These are phyloP conservation scores for Parsonsia alboflavescens DNA, from an alignment of 257 asterid genomes.

Conservation along the genomic window DNA sequence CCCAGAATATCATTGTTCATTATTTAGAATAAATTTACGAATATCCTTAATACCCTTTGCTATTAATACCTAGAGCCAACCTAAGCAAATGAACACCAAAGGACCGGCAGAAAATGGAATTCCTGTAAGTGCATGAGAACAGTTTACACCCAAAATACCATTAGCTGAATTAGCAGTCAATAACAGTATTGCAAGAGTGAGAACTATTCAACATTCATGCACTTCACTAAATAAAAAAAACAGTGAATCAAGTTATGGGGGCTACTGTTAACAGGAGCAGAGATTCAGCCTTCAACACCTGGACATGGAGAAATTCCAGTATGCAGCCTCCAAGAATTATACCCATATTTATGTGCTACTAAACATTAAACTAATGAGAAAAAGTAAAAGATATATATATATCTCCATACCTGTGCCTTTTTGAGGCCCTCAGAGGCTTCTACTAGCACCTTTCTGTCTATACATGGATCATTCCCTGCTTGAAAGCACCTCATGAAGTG, in stretches of 20 bases:
- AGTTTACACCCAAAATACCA: not conserved
- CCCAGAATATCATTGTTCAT: not conserved
- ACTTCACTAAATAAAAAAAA: not conserved
- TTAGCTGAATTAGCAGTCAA: not conserved
- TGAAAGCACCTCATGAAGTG: slow-evolving; percentile 80
- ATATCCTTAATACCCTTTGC: not conserved
- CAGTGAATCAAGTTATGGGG: not conserved
- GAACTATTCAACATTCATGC: not conserved
- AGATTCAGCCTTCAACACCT: not conserved
- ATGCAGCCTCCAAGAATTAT: not conserved
- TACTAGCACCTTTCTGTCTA: slow-evolving; percentile 61
- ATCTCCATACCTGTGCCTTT: slow-evolving; percentile 56
- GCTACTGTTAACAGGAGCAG: not conserved
- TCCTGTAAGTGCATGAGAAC: not conserved
- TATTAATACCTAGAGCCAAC: not conserved
- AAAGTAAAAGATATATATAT: not conserved
- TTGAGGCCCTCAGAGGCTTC: slow-evolving; percentile 96
- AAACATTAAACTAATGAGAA: not conserved
- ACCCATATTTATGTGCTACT: not conserved
- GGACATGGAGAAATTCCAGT: not conserved
- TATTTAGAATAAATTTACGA: not conserved
- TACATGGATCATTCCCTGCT: slow-evolving; percentile 59
- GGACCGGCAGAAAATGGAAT: not conserved
- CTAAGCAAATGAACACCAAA: not conserved
- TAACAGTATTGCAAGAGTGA: not conserved